Conservation (phyloP, 768 basidiomycete genomes). For the Rhizopogon vesiculosus region DNA sequence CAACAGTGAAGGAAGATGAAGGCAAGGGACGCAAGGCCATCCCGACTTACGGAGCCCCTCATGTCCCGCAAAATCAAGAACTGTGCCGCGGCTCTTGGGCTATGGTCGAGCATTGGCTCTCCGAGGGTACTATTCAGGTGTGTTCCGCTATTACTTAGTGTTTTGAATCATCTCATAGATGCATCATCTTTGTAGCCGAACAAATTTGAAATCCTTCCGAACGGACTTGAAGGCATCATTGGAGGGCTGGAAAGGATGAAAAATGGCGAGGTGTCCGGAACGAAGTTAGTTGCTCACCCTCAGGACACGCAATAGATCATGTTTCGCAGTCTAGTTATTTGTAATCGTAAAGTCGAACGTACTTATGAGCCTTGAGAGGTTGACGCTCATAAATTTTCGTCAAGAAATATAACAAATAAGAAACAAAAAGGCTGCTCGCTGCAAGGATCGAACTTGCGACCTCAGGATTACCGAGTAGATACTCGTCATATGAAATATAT, state of each 20-base stretch:
- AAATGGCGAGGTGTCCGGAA: slow-evolving; percentile 34
- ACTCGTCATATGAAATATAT: slow-evolving; percentile 33
- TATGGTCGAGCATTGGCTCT: slow-evolving; percentile 18
- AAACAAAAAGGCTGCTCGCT: slow-evolving; percentile 36
- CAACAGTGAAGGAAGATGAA: slow-evolving; percentile 19
- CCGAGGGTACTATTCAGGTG: slow-evolving; percentile 22
- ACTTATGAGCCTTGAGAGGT: too few relatives aligned
- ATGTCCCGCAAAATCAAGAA: slow-evolving; percentile 10
- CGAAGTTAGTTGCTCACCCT: slow-evolving; percentile 41
- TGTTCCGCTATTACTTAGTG: neutral
- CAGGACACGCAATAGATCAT: slow-evolving; percentile 27
- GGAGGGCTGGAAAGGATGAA: slow-evolving; percentile 32
- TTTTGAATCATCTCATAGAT: neutral
- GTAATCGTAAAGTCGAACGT: too few relatives aligned
- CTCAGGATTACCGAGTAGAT: slow-evolving; percentile 42
- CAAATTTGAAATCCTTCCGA: slow-evolving; percentile 33
- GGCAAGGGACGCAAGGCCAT: slow-evolving; percentile 15
- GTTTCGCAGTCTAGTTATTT: neutral
- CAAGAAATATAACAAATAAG: neutral
- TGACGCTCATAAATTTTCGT: too few relatives aligned
- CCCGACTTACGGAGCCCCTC: slow-evolving; percentile 19
- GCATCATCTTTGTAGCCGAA: slow-evolving; percentile 28
- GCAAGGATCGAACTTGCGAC: slow-evolving; percentile 63
- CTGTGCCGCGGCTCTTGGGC: slow-evolving; percentile 16
- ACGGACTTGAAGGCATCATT: slow-evolving; percentile 33